phyloP scores from a whole-genome alignment of 2,329 filamentous ascomycete species.

The Talaromyces islandicus region DNA sequence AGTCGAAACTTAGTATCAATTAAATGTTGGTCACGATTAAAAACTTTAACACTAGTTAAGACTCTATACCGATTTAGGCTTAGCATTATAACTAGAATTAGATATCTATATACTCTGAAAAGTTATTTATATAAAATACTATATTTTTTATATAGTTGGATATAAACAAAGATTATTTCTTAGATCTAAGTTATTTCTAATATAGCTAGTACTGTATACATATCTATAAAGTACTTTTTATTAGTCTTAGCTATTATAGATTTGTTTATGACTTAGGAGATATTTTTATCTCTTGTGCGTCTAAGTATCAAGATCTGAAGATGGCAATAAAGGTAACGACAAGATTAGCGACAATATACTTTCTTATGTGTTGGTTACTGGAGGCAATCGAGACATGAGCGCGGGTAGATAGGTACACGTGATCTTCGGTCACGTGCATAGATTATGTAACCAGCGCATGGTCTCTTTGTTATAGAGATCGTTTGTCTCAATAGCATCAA shows the following conservation, averaged over 20 bases:
- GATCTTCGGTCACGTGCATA: too few species aligned
- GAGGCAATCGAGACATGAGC: too few species aligned
- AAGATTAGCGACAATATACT: background rate
- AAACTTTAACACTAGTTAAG: background rate
- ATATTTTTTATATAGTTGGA: background rate
- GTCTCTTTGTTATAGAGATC: too few species aligned
- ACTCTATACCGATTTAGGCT: background rate
- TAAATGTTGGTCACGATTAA: background rate
- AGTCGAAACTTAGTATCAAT: background rate
- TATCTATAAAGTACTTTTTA: background rate
- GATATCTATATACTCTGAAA: background rate
- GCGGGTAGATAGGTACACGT: too few species aligned
- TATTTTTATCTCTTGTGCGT: background rate
- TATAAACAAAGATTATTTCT: background rate
- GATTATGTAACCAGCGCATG: too few species aligned
- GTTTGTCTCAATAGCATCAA: too few species aligned
- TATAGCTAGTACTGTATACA: background rate
- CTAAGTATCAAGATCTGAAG: background rate
- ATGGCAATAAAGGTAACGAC: slow-evolving; percentile 4
- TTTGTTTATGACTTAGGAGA: background rate
- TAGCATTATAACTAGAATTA: background rate
- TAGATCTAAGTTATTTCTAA: background rate
- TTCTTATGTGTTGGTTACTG: too few species aligned
- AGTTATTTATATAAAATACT: background rate
- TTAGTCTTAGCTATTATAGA: background rate